Base-by-base conservation (phyloP, 768 basidiomycete genomes). In the Mycena polygramma region DNA sequence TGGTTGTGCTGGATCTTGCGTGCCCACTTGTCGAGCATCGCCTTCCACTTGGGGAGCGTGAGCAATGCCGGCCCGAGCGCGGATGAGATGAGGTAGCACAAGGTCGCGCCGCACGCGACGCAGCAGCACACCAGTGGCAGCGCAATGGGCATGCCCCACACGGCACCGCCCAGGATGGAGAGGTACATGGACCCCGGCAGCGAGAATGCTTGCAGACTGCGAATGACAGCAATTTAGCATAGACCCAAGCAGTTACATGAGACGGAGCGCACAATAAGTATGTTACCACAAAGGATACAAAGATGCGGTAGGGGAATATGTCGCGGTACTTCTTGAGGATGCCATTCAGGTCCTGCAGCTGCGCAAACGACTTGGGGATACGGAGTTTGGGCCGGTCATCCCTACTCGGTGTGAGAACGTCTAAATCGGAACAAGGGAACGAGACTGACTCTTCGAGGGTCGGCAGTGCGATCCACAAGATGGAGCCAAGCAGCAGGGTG, bases 121-220 rank as follows among this genome's bases (percentile, higher is more conserved):
- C 95, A 97, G 73, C 92, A 88, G 75, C 97, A 98, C 13, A 93
- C 93, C n/a, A 99, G 87, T 7, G 94, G 92, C 7, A 98, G 86
- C 0, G 97, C 97, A 14, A 90, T 82, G 3, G 94, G 81, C 36
- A 97, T 91, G 46, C 97, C 97, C 91, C 96, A 99, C 5, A 98
- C 93, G 0, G 97, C 97, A 41, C 97, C 97, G 22, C 94, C 96
- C 15, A 98, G 90, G 76, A 99, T 98, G 62, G 96, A 96, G 57
- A 99, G 89, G 78, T 99, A 99, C 96, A 99, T 97, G 51, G 96
- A 97, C 1, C 97, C 97, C 0, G 97, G 97, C 17, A 98, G 87
- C 9, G 96, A 97, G 82, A 98, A 99, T 0, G 96, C 95, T 85
- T 99, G 97, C 9, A 98, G 86, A 82, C 96, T 97, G 30, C 6